Percentiles rank a stretch among this genome's conserved stretches.
These are phyloP conservation scores for Trichophyton simii DNA, from an alignment of 2,329 filamentous ascomycete genomes.

Conservation along the genomic window DNA sequence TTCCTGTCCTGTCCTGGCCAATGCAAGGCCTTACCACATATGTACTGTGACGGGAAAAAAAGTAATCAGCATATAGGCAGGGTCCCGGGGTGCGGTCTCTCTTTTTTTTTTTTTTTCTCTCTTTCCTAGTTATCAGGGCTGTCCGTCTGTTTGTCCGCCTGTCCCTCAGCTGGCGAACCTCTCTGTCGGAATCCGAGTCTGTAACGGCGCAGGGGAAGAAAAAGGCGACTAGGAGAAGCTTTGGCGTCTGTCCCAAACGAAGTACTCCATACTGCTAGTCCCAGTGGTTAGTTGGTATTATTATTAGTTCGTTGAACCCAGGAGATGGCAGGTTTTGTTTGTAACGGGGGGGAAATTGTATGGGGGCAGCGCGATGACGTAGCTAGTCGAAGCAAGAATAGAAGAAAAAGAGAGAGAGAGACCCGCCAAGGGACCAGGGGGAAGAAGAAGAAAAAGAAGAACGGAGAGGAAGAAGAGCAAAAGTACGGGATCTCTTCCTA, in stretches of 20 bases:
- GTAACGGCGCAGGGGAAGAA: neutral
- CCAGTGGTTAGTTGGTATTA: neutral
- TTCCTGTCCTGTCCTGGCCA: neutral
- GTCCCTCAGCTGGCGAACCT: neutral
- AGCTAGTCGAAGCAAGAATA: neutral
- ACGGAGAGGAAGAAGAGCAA: neutral
- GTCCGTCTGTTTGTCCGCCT: neutral
- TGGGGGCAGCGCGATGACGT: conserved; percentile 3
- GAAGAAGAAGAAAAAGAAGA: neutral
- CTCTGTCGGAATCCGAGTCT: neutral
- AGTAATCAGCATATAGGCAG: neutral
- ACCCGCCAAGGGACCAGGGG: neutral
- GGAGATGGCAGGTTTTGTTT: neutral
- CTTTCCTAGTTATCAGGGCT: neutral
- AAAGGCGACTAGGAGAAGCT: neutral
- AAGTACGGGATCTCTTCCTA: neutral
- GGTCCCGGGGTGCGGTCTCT: neutral
- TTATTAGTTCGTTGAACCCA: neutral
- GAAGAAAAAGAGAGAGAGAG: neutral
- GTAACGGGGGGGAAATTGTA: neutral
- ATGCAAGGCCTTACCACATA: neutral
- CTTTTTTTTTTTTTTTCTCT: too few species aligned
- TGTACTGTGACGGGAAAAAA: neutral
- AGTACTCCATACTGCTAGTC: neutral
- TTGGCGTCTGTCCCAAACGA: conserved; percentile 1